Conservation (phyloP, 2,329 filamentous ascomycete genomes). For the Cladophialophora carrionii region DNA sequence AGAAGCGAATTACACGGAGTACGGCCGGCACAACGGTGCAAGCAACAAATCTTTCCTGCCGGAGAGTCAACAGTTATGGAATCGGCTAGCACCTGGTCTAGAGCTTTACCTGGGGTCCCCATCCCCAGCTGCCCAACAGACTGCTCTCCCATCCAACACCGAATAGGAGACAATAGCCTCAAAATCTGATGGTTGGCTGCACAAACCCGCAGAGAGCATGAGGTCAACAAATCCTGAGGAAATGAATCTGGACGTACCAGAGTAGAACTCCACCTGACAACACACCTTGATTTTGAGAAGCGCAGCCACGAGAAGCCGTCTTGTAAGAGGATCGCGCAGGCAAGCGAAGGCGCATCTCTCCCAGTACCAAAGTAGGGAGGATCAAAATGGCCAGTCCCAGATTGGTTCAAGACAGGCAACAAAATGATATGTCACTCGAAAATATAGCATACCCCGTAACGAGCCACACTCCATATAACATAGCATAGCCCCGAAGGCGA, state of each 20-base stretch:
- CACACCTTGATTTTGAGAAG: no score
- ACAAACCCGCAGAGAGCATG: no score
- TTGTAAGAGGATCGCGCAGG: not conserved
- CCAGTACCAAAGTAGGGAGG: constrained; percentile 51
- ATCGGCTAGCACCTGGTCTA: not conserved
- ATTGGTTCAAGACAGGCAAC: constrained; percentile 37
- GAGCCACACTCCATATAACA: constrained; percentile 7
- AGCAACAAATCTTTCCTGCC: not conserved
- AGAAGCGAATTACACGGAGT: not conserved
- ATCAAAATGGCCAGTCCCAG: constrained; percentile 53
- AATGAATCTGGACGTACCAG: no score
- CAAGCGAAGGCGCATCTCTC: constrained; percentile 16
- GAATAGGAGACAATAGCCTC: not conserved
- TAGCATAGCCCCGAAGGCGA: constrained; percentile 49
- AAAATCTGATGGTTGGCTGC: not conserved
- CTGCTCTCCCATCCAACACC: not conserved
- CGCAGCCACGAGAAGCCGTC: no score
- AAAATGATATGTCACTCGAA: not conserved
- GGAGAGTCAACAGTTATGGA: not conserved
- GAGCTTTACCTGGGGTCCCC: not conserved
- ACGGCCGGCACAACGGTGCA: no score
- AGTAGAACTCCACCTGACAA: no score
- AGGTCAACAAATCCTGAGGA: no score
- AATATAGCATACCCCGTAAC: not conserved
- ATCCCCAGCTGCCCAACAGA: not conserved